phyloP scores from a whole-genome alignment of 129 eudicot genomes.

The Lactuca sativa region DNA sequence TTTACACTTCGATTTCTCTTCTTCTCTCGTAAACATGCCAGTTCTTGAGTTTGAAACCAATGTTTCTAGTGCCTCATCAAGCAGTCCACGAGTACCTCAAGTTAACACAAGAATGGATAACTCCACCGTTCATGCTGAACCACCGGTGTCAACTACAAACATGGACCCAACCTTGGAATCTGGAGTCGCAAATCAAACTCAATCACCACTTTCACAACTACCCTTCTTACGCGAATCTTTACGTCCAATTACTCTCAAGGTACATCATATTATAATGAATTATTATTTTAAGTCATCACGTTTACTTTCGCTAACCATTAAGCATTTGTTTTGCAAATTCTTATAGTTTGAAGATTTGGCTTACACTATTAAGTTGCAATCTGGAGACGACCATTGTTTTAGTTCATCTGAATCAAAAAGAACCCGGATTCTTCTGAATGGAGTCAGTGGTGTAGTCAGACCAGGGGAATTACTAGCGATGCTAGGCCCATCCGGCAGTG shows the following conservation, averaged over 20 bases:
- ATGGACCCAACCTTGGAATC: slow-evolving; percentile 14
- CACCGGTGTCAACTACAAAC: slow-evolving; percentile 14
- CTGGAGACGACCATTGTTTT: slow-evolving; percentile 32
- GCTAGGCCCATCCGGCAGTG: slow-evolving; percentile 94
- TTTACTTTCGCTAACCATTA: not conserved
- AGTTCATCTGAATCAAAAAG: slow-evolving; percentile 44
- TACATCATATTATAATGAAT: slow-evolving; percentile 13
- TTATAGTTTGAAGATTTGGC: slow-evolving; percentile 80
- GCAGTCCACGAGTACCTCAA: slow-evolving; percentile 24
- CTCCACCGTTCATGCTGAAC: slow-evolving; percentile 38
- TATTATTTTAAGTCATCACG: not conserved
- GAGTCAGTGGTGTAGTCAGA: slow-evolving; percentile 65
- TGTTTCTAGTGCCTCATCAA: slow-evolving; percentile 6
- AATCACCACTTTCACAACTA: slow-evolving; percentile 23
- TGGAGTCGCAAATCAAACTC: slow-evolving; percentile 22
- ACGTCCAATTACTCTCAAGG: slow-evolving; percentile 69
- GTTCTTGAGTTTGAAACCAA: slow-evolving; percentile 33
- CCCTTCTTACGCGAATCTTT: slow-evolving; percentile 52
- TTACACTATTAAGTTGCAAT: slow-evolving; percentile 42
- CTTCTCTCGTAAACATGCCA: slow-evolving; percentile 29
- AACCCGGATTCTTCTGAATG: slow-evolving; percentile 48
- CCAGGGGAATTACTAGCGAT: slow-evolving; percentile 86
- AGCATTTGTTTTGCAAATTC: slow-evolving; percentile 7
- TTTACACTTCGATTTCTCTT: slow-evolving; percentile 12
- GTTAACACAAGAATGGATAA: slow-evolving; percentile 35